These are phyloP conservation scores for Pestalotiopsis fici DNA, from an alignment of 2,329 filamentous ascomycete species.

Conservation along the genomic window DNA sequence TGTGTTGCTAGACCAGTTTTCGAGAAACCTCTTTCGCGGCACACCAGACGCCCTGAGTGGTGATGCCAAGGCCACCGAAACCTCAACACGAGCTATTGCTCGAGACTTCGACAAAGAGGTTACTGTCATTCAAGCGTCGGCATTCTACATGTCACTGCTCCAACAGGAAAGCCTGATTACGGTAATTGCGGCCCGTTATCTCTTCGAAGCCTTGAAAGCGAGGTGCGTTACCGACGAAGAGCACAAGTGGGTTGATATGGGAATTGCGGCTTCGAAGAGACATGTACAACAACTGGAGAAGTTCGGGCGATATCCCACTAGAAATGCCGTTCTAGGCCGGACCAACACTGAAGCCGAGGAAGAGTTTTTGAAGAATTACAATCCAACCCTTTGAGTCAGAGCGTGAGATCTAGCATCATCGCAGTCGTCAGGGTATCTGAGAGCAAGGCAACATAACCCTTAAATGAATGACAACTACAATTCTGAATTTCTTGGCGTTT, in stretches of 20 bases:
- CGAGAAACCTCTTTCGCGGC: neutral
- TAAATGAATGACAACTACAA: too few species aligned
- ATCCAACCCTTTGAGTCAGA: neutral
- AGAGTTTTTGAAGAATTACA: constrained; percentile 12
- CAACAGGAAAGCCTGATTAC: neutral
- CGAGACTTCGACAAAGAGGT: neutral
- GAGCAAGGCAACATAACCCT: too few species aligned
- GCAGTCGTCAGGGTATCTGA: too few species aligned
- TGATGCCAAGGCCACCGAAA: neutral
- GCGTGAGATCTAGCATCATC: too few species aligned
- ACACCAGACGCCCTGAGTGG: neutral
- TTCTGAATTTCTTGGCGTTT: too few species aligned
- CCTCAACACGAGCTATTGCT: neutral
- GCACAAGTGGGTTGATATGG: neutral
- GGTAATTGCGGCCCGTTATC: neutral
- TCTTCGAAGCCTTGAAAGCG: neutral
- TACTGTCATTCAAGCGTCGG: neutral
- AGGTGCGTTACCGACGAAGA: neutral
- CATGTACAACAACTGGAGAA: constrained; percentile 12
- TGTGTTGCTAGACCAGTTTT: neutral
- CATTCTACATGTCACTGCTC: neutral
- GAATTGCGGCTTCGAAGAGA: constrained; percentile 11
- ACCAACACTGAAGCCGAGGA: constrained; percentile 15
- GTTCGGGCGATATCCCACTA: constrained; percentile 17
- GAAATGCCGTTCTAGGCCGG: constrained; percentile 14